Evolutionary conservation across 2,329 filamentous ascomycete species (phyloP), one percentile per base, ranked within the genome.

Genomic region (Nakataea oryzae): DNA sequence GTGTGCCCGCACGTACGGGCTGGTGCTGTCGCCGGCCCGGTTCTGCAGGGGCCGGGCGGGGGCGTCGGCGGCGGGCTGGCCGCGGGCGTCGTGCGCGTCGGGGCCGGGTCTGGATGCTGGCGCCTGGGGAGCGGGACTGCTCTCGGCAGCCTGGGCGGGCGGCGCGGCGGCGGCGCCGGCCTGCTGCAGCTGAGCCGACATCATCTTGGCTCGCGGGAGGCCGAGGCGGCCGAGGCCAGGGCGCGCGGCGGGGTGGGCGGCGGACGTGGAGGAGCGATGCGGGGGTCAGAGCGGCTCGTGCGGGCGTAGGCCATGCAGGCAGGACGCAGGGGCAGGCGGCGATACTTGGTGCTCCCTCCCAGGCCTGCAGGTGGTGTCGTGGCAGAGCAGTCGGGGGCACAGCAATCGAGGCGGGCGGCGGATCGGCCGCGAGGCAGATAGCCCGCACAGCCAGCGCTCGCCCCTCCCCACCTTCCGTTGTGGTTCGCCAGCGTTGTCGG

Each of bases 1-100:
- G 72, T 96, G 91, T 59, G 82, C 85, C 62, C 86, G 85, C 56
- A 93, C 84, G 66, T 81, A 86, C 0, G 81, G 80, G 65, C 80
- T 86, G 64, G 67, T 70, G 70, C 76, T 78, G 60, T 74, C 69
- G 58, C 64, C 65, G 9, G 73, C 74, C 28, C 74, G 74, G 64
- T 75, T 79, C 59, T 63, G 69, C 26, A 79, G 66, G 8, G 41
- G 41, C 41, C 41, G 21, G 41, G 21, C 41, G 41, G 41, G 41
- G 24, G 24, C 21, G 41, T 17, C 21, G 41, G 41, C 41, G 41
- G 41, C 41, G 2, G 41, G 60, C 41, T 27, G 41, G 58, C 55
- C 9, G 61, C 41, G n/a, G 50, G 27, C 12, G 61, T 30, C 1
- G 61, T 41, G 17, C 26, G 54, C 54, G 11, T 24, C 14, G 14